A percentile compares a stretch with the other conserved stretches of the same genome.
phyloP scores from a whole-genome alignment of 305 asterid genomes.

The Petunia hybrid region DNA sequence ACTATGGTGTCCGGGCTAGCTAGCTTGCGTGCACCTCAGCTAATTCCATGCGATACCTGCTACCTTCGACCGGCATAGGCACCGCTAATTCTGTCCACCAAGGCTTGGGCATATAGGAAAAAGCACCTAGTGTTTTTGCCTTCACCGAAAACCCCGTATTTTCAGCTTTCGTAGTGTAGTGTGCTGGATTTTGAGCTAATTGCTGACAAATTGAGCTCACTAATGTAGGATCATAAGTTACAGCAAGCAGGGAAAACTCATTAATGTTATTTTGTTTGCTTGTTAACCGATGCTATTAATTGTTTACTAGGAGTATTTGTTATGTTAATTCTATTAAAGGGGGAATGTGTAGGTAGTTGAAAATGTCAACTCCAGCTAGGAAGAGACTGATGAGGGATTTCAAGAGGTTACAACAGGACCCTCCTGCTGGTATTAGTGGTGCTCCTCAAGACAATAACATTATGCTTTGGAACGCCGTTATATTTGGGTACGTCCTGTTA shows the following conservation, averaged over 20 bases:
- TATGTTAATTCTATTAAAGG: background rate
- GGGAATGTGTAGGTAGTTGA: slow-evolving; percentile 27
- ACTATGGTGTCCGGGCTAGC: too few species aligned
- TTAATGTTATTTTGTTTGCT: slow-evolving; percentile 3
- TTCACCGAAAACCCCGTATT: background rate
- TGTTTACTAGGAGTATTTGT: background rate
- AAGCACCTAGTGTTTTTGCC: too few species aligned
- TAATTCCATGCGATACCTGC: too few species aligned
- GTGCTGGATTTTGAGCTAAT: background rate
- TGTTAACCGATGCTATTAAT: slow-evolving; percentile 13
- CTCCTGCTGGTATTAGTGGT: slow-evolving; percentile 45
- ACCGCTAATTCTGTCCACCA: too few species aligned
- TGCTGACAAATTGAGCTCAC: background rate
- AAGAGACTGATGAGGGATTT: slow-evolving; percentile 45
- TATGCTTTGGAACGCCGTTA: slow-evolving; percentile 44
- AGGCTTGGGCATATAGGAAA: too few species aligned
- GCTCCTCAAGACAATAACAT: slow-evolving; percentile 44
- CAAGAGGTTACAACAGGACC: slow-evolving; percentile 43
- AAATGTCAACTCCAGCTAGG: slow-evolving; percentile 43
- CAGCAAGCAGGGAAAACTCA: background rate
- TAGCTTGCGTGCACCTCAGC: too few species aligned
- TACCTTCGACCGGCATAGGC: too few species aligned
- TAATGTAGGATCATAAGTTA: slow-evolving; percentile 2
- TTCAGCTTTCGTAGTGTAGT: background rate
- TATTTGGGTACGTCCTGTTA: slow-evolving; percentile 39